These are phyloP conservation scores for Solanum dulcamara DNA, from an alignment of 257 asterid species.

Conservation along the genomic window DNA sequence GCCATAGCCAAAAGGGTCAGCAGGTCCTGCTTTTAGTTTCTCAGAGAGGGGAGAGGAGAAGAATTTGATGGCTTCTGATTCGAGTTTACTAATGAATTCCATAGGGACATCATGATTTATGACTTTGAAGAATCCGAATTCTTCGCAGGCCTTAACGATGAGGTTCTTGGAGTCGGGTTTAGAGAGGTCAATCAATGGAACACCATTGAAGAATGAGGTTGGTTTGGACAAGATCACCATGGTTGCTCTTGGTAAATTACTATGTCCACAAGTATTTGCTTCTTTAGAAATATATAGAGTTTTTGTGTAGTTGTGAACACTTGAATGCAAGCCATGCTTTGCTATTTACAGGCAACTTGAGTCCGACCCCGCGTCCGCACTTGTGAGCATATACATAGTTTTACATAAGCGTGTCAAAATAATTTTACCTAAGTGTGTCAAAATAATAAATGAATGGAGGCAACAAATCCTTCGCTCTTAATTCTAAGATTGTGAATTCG, in stretches of 20 bases:
- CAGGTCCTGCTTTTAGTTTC: slow-evolving; percentile 49
- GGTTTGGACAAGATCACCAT: slow-evolving; percentile 40
- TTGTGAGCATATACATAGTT: not conserved
- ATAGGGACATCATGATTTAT: slow-evolving; percentile 54
- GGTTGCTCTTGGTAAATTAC: not conserved
- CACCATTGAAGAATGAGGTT: slow-evolving; percentile 23
- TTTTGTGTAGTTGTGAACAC: not conserved
- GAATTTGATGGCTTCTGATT: slow-evolving; percentile 53
- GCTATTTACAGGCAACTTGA: not conserved
- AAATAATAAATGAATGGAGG: too few relatives aligned
- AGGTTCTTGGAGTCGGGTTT: slow-evolving; percentile 43
- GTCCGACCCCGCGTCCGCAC: not conserved
- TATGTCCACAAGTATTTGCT: not conserved
- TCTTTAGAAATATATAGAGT: not conserved
- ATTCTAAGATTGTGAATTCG: not conserved
- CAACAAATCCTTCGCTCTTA: too few relatives aligned
- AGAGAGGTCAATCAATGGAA: slow-evolving; percentile 71
- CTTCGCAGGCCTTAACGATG: slow-evolving; percentile 69
- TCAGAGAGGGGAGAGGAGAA: slow-evolving; percentile 44
- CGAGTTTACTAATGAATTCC: slow-evolving; percentile 36
- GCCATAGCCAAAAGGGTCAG: slow-evolving; percentile 77
- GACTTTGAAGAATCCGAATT: slow-evolving; percentile 71
- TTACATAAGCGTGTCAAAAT: not conserved
- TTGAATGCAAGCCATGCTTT: not conserved
- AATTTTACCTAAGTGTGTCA: too few relatives aligned